Base-by-base conservation (phyloP, 345 rosid species). In the Geranium brycei region DNA sequence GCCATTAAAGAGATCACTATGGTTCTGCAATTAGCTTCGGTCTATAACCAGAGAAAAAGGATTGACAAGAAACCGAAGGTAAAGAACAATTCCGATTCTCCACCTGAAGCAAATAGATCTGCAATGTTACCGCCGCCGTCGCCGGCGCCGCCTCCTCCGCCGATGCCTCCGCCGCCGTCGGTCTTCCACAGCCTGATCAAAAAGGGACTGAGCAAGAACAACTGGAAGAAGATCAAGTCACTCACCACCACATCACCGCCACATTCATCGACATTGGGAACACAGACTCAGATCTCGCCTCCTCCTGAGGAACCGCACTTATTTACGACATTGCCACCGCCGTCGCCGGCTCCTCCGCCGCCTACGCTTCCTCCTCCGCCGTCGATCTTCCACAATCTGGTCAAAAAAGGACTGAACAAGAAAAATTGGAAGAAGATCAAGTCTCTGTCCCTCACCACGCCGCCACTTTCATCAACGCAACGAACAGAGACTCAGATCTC, bases 1-100 rank as follows among this genome's bases (percentile, higher is more conserved):
- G 83, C 95, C 16, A 83, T 87, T 1, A 81, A 75, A 77, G 97
- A 91, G 81, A 76, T 91, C 58, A 85, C 79, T 78, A 79, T 75
- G 89, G 93, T 71, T 14, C 41, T 35, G 41, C 41, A 35, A 35
- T 70, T 91, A 1, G 78, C 86, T 62, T 80, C 95, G 15, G 67
- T 87, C 31, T 71, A 78, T 47, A 75, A 81, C 66, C 86, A 81
- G 68, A 77, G 82, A 53, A 88, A 83, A 72, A 75, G 68, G 72
- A 88, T 8, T 3, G 11, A 82, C 82, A 84, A 69, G 81, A 91
- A 86, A 59, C 83, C 70, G 60, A 84, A 73, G 70, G 63, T 73
- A 40, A 72, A 70, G 70, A 81, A 68, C 32, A 62, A 62, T 8
- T 51, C 57, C 65, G 76, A 65, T 10, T 59, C 40, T 59, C 64